These are phyloP conservation scores for Vitis labrusca DNA, from an alignment of 164 flowering plant genomes.

Conservation along the genomic window DNA sequence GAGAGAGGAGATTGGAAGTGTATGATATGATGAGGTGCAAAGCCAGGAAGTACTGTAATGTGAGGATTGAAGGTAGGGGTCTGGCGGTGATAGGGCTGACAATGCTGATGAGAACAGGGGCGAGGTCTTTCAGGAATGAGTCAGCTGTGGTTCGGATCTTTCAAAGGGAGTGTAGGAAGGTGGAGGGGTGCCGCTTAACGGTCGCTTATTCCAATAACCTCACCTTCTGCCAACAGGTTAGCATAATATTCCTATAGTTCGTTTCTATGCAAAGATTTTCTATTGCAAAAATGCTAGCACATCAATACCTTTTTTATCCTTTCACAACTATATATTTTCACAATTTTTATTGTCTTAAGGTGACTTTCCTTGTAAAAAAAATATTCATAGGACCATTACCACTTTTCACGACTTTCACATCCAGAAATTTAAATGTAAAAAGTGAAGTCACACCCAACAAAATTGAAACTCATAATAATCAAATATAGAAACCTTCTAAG, in stretches of 20 bases:
- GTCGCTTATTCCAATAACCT: slow-evolving; percentile 28
- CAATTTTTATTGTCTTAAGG: no score
- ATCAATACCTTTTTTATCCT: no score
- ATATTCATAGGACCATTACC: no score
- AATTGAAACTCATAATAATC: no score
- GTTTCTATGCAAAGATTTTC: no score
- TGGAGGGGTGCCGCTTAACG: slow-evolving; percentile 22
- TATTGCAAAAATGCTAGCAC: no score
- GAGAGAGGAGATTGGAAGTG: slow-evolving; percentile 17
- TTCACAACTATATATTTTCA: no score
- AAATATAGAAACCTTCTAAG: no score
- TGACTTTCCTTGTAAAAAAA: no score
- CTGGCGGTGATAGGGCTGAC: slow-evolving; percentile 22
- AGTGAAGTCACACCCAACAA: no score
- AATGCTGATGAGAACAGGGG: slow-evolving; percentile 28
- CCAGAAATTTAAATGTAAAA: no score
- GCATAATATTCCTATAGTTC: background rate
- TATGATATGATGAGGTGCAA: slow-evolving; percentile 24
- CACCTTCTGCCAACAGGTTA: slow-evolving; percentile 31
- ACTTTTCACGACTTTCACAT: no score
- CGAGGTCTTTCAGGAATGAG: slow-evolving; percentile 31
- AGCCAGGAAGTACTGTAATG: slow-evolving; percentile 21
- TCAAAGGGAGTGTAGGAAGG: slow-evolving; percentile 22
- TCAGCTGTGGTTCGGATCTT: slow-evolving; percentile 19
- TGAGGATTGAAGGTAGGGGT: slow-evolving; percentile 10